Conservation (phyloP, 2,329 filamentous ascomycete species). For the Ophiocordyceps camponoti-leonardi region DNA sequence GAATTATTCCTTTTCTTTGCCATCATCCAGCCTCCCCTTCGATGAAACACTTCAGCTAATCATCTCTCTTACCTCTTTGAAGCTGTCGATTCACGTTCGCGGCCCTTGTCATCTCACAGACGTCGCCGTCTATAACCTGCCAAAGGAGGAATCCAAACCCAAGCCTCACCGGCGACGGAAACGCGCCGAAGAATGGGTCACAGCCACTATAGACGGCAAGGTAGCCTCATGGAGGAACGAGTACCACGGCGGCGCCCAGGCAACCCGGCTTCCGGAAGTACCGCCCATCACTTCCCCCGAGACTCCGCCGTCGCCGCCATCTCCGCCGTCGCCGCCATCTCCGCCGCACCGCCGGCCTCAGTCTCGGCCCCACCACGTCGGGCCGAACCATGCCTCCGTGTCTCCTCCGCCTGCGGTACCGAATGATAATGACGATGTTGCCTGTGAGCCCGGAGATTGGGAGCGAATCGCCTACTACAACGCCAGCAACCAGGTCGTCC, state of each 20-base stretch:
- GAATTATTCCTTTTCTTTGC: not conserved
- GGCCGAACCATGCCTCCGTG: not conserved
- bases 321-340: not conserved
- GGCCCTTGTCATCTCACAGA: constrained; percentile 51
- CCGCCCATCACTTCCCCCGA: not conserved
- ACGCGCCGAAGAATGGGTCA: constrained; percentile 29
- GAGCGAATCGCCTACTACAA: constrained; percentile 27
- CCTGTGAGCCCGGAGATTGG: constrained; percentile 9
- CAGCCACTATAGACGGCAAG: constrained; percentile 40
- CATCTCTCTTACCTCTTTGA: not conserved
- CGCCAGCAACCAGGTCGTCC: constrained; percentile 17
- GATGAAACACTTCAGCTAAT: too few relatives aligned
- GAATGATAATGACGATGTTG: not conserved
- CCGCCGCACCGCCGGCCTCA: not conserved
- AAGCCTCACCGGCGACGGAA: constrained; percentile 32
- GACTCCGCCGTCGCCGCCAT: not conserved
- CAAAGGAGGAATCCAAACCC: not conserved
- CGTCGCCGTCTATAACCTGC: constrained; percentile 51
- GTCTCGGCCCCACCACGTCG: not conserved
- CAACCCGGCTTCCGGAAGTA: constrained; percentile 3
- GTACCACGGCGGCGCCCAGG: constrained; percentile 22
- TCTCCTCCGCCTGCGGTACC: not conserved
- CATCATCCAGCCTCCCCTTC: too few relatives aligned
- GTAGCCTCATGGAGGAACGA: constrained; percentile 41
- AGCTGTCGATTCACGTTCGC: constrained; percentile 59